A percentile compares a stretch with the other conserved stretches of the same genome.
Conservation (phyloP, 2,329 filamentous ascomycete species). For the Alternaria angustiovoidea region DNA sequence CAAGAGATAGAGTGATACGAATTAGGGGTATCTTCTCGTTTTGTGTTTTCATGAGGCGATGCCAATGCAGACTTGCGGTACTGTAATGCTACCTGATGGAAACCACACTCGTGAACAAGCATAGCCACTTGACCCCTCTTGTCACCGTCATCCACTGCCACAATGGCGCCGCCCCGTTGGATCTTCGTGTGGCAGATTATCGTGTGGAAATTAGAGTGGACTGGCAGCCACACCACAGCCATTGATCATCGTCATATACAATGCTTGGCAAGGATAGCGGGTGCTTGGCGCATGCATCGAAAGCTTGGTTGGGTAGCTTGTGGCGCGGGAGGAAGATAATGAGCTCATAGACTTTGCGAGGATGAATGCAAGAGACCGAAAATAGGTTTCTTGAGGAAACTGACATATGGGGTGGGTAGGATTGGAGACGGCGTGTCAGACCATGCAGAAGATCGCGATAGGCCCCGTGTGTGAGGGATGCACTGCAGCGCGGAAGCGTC, state of each 20-base stretch:
- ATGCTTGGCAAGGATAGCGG: slow-evolving; percentile 3
- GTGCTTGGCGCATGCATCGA: slow-evolving; percentile 7
- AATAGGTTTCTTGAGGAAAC: not conserved
- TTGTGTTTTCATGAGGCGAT: not conserved
- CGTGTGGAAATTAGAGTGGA: slow-evolving; percentile 17
- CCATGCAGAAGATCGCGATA: not conserved
- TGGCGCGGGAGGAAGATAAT: slow-evolving; percentile 1
- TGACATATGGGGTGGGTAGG: not conserved
- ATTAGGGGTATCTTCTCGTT: not conserved
- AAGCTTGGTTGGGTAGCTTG: slow-evolving; percentile 8
- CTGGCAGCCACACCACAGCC: slow-evolving; percentile 16
- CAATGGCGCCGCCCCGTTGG: slow-evolving; percentile 5
- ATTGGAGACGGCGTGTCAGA: not conserved
- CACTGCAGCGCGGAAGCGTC: slow-evolving; percentile 9
- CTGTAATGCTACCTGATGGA: not conserved
- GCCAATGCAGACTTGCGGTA: not conserved
- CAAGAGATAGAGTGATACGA: not conserved
- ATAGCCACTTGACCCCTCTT: slow-evolving; percentile 5
- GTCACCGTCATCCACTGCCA: slow-evolving; percentile 8
- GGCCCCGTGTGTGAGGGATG: not conserved
- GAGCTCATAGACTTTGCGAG: slow-evolving; percentile 12
- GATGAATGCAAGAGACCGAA: not conserved
- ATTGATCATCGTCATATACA: slow-evolving; percentile 9
- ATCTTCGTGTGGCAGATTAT: slow-evolving; percentile 4
- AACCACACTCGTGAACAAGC: not conserved